Conservation (phyloP, 2,329 filamentous ascomycete species). For the Stylonectria norvegica region DNA sequence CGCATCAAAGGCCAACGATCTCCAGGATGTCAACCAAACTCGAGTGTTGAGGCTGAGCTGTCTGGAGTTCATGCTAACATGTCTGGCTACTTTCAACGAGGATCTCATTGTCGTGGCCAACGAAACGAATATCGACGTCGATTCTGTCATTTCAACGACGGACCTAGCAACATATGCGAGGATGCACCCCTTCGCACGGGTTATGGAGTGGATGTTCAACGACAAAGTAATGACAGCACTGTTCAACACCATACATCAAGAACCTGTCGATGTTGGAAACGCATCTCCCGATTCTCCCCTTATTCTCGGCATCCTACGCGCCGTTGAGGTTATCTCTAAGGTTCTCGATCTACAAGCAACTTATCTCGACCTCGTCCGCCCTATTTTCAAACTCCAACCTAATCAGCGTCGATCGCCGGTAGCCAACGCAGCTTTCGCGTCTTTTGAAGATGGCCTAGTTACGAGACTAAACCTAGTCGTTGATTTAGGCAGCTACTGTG, state of each 20-base stretch:
- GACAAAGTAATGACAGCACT: slow-evolving; percentile 78
- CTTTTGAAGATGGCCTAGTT: slow-evolving; percentile 87
- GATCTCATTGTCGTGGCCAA: slow-evolving; percentile 84
- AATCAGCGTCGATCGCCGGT: slow-evolving; percentile 59
- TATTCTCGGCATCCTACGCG: slow-evolving; percentile 72
- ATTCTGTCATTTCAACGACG: slow-evolving; percentile 69
- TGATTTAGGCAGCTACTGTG: slow-evolving; percentile 81
- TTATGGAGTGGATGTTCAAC: slow-evolving; percentile 99
- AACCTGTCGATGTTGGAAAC: slow-evolving; percentile 67
- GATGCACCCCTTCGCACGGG: slow-evolving; percentile 86
- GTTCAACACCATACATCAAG: slow-evolving; percentile 75
- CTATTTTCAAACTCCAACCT: slow-evolving; percentile 66
- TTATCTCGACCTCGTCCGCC: slow-evolving; percentile 83
- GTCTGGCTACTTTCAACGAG: slow-evolving; percentile 87
- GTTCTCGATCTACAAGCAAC: slow-evolving; percentile 86
- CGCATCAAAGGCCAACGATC: slow-evolving; percentile 60
- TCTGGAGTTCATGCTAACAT: slow-evolving; percentile 76
- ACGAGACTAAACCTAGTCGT: slow-evolving; percentile 76
- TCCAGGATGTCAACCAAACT: slow-evolving; percentile 64
- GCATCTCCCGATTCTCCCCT: slow-evolving; percentile 75
- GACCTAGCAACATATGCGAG: slow-evolving; percentile 77
- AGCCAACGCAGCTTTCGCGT: slow-evolving; percentile 68
- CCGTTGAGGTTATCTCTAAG: slow-evolving; percentile 79
- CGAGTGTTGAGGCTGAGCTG: slow-evolving; percentile 75
- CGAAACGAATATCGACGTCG: slow-evolving; percentile 70